Base-by-base conservation (phyloP, 2,329 filamentous ascomycete species). In the Lasiodiplodia sp. region DNA sequence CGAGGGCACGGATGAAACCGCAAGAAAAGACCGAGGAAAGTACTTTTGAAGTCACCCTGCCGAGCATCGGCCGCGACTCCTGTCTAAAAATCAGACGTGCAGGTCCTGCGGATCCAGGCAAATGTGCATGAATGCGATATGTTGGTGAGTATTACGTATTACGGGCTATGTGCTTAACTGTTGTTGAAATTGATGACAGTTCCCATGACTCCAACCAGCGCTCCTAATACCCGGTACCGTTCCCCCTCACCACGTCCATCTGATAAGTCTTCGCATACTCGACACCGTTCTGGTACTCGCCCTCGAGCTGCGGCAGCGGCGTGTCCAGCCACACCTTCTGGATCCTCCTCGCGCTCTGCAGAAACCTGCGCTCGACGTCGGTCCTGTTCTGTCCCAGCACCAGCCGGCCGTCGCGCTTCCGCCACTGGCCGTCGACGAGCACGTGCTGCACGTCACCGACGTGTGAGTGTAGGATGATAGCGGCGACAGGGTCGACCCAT, bases 401-500 rank as follows among this genome's bases (percentile, higher is more conserved):
- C 14, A 85, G 71, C 66, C 71, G 73, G 75, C 83, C 78, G 16
- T 84, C 79, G 7, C 78, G 75, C 77, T 87, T 88, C 56, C 76
- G 73, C 58, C 84, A 87, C 67, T 78, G 73, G 0, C 86, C 86
- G 64, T 83, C 81, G 0, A 87, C 82, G 11, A 86, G 69, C 0
- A 88, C 86, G 63, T 84, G 79, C 66, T 82, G 74, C 28, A 88
- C 77, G 68, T 88, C 86, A 0, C 83, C 85, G 4, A 86, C 81
- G 66, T 81, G 84, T 0, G 85, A 82, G 69, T 88, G 87, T 44
- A 89, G 75, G 31, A 89, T 83, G 0, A 89, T 78, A 0, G 87
- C 87, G 0, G 86, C 86, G 3, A 89, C 80, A 0, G 86, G 85
- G 68, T 88, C 86, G 6, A 71, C 76, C 85, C 86, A 88, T 3